Evolutionary conservation across 345 rosid species (phyloP), one percentile per base, ranked within the genome.

Genomic region (Hibiscus tridactylites): DNA sequence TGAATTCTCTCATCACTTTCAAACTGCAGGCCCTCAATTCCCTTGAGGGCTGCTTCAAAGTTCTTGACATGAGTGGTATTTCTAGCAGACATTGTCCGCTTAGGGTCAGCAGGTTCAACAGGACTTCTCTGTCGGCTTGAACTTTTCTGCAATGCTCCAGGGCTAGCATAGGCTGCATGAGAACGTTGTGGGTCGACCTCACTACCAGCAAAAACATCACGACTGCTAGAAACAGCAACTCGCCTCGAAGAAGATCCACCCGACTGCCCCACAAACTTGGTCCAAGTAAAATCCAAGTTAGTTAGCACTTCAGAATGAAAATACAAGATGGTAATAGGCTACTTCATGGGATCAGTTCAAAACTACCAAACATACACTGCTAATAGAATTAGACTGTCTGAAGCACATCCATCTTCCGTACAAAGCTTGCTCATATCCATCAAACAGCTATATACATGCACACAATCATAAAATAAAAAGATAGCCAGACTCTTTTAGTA

Each of bases 171-270:
- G 4, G 85, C 72, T 0, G 85, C 71, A 61, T 86, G 91, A 57
- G 81, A 57, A 6, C 80, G 87, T 69, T 86, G 90, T 13, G 83
- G 80, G 68, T 90, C 97, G 19, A 76, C 26, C 21, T 88, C 92
- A 42, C 84, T 83, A 56, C 94, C 94, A 13, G 68, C 79, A 74
- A 83, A 83, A 9, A 85, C 87, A 72, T 87, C 90, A 6, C 92
- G 93, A 67, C 97, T 85, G 74, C 86, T 62, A 52, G 87, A 83
- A 80, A 81, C 82, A 72, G 79, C 86, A 46, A 82, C 82, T 74
- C 83, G 86, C 73, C 94, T 84, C 6, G 87, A 68, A 29, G 74
- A 61, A 0, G 89, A 84, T 73, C 93, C 96, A 70, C 88, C 85
- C 37, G 98, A 68, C 47, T 88, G 87, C 65, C 90, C 93, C 24